Evolutionary conservation across 345 rosid genomes (phyloP).

Genomic region (Passiflora organensis): DNA sequence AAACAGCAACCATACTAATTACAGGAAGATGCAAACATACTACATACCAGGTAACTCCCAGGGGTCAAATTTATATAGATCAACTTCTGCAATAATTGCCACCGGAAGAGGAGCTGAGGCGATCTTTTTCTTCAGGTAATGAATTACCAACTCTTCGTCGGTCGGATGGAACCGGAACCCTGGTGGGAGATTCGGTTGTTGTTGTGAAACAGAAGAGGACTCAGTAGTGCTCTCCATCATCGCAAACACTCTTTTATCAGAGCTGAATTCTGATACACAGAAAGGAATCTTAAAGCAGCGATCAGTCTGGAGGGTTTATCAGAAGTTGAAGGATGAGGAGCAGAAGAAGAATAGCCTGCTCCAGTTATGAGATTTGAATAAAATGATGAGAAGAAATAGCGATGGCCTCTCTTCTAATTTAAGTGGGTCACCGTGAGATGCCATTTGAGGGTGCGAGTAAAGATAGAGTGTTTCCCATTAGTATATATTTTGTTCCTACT

Average conservation of each 20-base stretch:
- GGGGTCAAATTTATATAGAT: constrained; percentile 34
- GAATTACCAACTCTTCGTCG: constrained; percentile 30
- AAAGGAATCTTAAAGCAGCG: not conserved
- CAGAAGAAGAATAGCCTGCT: constrained; percentile 1
- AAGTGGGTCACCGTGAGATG: constrained; percentile 14
- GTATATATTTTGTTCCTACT: not conserved
- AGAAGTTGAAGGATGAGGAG: constrained; percentile 2
- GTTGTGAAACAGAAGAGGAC: constrained; percentile 22
- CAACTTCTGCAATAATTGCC: constrained; percentile 28
- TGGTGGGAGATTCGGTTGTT: constrained; percentile 32
- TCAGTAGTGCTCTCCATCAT: constrained; percentile 29
- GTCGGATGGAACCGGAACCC: constrained; percentile 35
- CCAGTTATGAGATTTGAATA: constrained; percentile 11
- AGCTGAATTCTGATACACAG: not conserved
- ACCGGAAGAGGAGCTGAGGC: constrained; percentile 28
- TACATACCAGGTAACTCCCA: constrained; percentile 29
- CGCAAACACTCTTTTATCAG: not conserved
- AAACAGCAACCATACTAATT: too few species aligned
- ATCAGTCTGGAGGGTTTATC: constrained; percentile 1
- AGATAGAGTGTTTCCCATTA: not conserved
- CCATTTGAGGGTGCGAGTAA: not conserved
- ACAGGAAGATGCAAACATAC: not conserved
- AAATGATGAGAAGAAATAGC: constrained; percentile 24
- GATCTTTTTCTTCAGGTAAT: constrained; percentile 31
- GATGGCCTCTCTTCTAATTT: constrained; percentile 26